Percentiles rank a stretch among this genome's conserved stretches.
Conservation (phyloP, 495 filamentous ascomycete species). For the Lineolata rhizophorae region DNA sequence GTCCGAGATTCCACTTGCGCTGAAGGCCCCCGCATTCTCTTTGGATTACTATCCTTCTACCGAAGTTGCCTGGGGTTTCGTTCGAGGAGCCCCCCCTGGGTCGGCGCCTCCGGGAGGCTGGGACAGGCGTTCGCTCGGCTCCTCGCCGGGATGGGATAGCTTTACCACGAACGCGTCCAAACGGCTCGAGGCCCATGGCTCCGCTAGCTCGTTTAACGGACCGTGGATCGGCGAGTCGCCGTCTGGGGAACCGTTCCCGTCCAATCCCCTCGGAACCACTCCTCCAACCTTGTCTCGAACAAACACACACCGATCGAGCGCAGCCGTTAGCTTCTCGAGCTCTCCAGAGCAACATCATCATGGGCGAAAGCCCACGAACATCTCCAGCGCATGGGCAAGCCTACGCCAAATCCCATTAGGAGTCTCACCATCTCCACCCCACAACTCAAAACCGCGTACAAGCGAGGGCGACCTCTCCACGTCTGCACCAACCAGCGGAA, state of each 20-base stretch:
- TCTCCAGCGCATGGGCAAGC: conserved; percentile 42
- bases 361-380: conserved; percentile 16
- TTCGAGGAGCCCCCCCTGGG: too few relatives aligned
- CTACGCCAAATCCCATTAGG: conserved; percentile 50
- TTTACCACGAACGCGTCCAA: conserved; percentile 18
- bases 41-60: conserved; percentile 46
- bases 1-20: conserved; percentile 34
- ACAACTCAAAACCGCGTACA: conserved; percentile 32
- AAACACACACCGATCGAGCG: conserved; percentile 14
- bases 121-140: too few relatives aligned
- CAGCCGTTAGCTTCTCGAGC: conserved; percentile 40
- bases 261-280: conserved; percentile 39
- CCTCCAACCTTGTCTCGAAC: conserved; percentile 26
- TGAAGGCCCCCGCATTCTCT: conserved; percentile 43
- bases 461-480: conserved; percentile 39
- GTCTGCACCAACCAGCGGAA: conserved; percentile 31
- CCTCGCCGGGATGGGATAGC: too few relatives aligned
- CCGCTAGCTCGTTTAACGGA: conserved; percentile 33
- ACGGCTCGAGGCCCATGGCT: conserved; percentile 33
- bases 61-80: conserved; percentile 31
- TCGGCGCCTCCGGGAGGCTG: conserved; percentile 8
- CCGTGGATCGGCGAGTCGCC: conserved; percentile 18
- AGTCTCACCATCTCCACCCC: conserved; percentile 50
- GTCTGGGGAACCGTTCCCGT: conserved; percentile 23
- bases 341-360: conserved; percentile 37